Percentiles rank a stretch among this genome's conserved stretches.
Conservation (phyloP, 2,329 filamentous ascomycete species). For the Mycosphaerella sp. region DNA sequence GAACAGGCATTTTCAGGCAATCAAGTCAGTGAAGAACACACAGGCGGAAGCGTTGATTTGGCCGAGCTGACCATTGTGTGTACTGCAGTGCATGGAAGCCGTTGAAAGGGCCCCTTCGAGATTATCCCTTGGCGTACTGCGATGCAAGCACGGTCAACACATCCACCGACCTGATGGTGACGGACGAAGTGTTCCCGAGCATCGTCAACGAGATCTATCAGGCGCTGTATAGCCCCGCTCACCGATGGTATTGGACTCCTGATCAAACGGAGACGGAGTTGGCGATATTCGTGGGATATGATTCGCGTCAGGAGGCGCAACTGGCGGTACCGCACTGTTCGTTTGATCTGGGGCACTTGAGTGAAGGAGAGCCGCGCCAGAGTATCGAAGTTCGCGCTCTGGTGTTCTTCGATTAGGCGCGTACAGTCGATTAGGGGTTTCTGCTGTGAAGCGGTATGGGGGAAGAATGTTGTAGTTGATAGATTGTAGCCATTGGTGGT, state of each 20-base stretch:
- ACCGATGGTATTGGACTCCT: constrained; percentile 10
- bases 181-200: constrained; percentile 10
- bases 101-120: constrained; percentile 5
- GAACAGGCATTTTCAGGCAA: constrained; percentile 7
- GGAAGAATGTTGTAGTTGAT: too few species aligned
- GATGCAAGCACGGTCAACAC: constrained; percentile 3
- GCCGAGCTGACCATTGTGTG: too few species aligned
- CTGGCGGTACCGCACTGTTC: constrained; percentile 8
- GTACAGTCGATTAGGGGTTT: too few species aligned
- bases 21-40: constrained; percentile 2
- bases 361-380: constrained; percentile 4
- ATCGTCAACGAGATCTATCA: constrained; percentile 11
- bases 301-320: neutral
- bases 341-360: constrained; percentile 2
- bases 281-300: constrained; percentile 6
- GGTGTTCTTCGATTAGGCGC: neutral
- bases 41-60: too few species aligned
- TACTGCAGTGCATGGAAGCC: constrained; percentile 11
- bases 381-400: constrained; percentile 11
- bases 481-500: too few species aligned
- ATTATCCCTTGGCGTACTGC: constrained; percentile 9
- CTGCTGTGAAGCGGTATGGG: too few species aligned
- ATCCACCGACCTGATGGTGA: constrained; percentile 3
- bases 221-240: constrained; percentile 7
- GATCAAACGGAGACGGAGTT: constrained; percentile 8